phyloP scores from a whole-genome alignment of 495 filamentous ascomycete species.

The Collariella sp. region DNA sequence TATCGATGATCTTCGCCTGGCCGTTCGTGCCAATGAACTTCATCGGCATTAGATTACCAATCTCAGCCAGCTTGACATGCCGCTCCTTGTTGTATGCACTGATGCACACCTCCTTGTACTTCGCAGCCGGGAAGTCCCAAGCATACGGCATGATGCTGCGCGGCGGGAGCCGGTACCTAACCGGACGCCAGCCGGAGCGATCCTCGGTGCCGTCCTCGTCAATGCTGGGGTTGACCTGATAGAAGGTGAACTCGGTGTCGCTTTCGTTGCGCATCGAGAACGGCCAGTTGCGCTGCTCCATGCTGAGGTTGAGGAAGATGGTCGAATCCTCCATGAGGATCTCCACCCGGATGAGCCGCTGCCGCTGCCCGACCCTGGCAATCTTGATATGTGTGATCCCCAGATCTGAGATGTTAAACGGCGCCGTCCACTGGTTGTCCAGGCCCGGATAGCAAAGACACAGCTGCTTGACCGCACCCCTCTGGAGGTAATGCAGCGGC shows the following conservation, averaged over 20 bases:
- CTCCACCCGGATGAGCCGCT: slow-evolving; percentile 80
- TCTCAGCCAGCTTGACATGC: slow-evolving; percentile 89
- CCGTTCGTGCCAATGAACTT: slow-evolving; percentile 53
- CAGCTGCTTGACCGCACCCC: slow-evolving; percentile 72
- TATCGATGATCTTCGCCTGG: slow-evolving; percentile 77
- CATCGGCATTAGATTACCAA: slow-evolving; percentile 89
- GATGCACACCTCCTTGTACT: slow-evolving; percentile 84
- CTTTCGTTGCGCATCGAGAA: slow-evolving; percentile 98
- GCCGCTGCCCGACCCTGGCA: slow-evolving; percentile 78
- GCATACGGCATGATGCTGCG: slow-evolving; percentile 99
- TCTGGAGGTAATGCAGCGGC: slow-evolving; percentile 79
- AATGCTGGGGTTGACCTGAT: slow-evolving; percentile 61
- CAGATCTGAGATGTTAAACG: slow-evolving; percentile 92
- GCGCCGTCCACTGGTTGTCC: slow-evolving; percentile 96
- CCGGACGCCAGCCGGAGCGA: slow-evolving; percentile 74
- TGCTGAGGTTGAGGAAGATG: slow-evolving; percentile 81
- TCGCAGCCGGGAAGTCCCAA: slow-evolving; percentile 98
- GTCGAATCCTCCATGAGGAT: slow-evolving; percentile 85
- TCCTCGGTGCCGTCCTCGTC: slow-evolving; percentile 83
- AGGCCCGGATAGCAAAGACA: slow-evolving; percentile 89
- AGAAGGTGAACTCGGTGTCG: slow-evolving; percentile 91
- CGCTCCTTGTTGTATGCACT: slow-evolving; percentile 69
- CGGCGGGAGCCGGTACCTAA: slow-evolving; percentile 86
- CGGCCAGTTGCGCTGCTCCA: slow-evolving; percentile 91
- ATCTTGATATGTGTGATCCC: slow-evolving; percentile 90